phyloP scores from a whole-genome alignment of 2,329 filamentous ascomycete genomes.

The Neopestalotiopsis clavispora region DNA sequence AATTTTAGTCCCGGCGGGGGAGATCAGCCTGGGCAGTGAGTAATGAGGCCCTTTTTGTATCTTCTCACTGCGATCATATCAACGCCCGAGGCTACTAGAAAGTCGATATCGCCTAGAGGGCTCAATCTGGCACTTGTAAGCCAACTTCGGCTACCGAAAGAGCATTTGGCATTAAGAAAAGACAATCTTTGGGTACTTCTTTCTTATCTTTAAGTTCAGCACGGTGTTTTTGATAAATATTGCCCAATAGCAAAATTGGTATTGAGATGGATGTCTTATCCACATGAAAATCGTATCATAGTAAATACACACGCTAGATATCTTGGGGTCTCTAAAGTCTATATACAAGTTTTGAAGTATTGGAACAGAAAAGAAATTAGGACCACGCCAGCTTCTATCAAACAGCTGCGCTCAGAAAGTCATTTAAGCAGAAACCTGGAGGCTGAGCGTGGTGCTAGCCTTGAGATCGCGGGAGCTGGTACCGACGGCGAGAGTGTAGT shows the following conservation, averaged over 20 bases:
- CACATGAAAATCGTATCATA: not conserved
- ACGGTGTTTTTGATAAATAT: not conserved
- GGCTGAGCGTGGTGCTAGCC: not conserved
- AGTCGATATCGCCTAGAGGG: too few species aligned
- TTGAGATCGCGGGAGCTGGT: conserved; percentile 2
- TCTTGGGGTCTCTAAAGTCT: not conserved
- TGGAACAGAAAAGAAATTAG: not conserved
- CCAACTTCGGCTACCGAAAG: too few species aligned
- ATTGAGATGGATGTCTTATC: not conserved
- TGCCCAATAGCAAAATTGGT: not conserved
- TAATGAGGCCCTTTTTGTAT: too few species aligned
- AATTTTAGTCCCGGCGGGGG: too few species aligned
- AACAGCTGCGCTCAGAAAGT: too few species aligned
- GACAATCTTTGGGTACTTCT: not conserved
- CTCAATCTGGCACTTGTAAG: too few species aligned
- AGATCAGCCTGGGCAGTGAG: too few species aligned
- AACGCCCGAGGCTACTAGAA: too few species aligned
- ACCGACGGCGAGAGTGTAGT: conserved; percentile 18
- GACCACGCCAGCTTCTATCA: not conserved
- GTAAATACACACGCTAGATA: not conserved
- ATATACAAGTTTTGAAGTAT: not conserved
- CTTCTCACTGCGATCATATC: too few species aligned
- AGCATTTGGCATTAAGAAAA: too few species aligned
- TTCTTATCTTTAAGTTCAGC: not conserved
- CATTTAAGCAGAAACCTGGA: not conserved